Evolutionary conservation across 148 eudicot species (phyloP).

Genomic region (Chenopodium formosanum): DNA sequence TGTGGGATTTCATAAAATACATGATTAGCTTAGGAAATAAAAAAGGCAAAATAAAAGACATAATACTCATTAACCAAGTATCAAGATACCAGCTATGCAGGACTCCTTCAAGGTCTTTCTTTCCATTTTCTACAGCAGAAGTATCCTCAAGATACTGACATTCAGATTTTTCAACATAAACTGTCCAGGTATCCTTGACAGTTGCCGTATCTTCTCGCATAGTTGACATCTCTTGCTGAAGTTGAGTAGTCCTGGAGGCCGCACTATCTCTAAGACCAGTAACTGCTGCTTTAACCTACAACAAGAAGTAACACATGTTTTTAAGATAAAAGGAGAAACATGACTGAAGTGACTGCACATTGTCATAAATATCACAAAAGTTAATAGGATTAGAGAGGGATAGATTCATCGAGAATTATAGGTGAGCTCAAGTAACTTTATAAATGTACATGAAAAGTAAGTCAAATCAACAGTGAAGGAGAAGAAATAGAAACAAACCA

Average conservation of each 20-base stretch:
- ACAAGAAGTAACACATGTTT: not conserved
- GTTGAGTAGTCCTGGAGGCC: conserved; percentile 56
- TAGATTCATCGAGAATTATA: not conserved
- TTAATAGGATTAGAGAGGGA: not conserved
- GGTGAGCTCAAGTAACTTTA: not conserved
- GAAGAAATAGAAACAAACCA: conserved; percentile 46
- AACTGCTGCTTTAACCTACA: conserved; percentile 77
- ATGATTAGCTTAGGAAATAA: not conserved
- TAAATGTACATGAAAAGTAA: not conserved
- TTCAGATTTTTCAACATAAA: conserved; percentile 66
- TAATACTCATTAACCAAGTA: not conserved
- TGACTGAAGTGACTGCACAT: not conserved
- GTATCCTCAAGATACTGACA: conserved; percentile 74
- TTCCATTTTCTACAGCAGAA: conserved; percentile 73
- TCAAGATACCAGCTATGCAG: conserved; percentile 75
- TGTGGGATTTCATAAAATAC: conserved; percentile 27
- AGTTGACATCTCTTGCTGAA: conserved; percentile 82
- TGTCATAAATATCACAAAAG: not conserved
- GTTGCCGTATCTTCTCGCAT: conserved; percentile 69
- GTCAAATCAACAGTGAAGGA: not conserved
- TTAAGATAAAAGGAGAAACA: not conserved
- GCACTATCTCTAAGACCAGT: conserved; percentile 76
- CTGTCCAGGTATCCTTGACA: conserved; percentile 69
- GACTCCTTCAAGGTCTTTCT: conserved; percentile 63
- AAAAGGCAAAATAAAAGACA: not conserved